A percentile compares a stretch with the other conserved stretches of the same genome.
Conservation (phyloP, 1,139 yeast genomes). For the Pichia sp. region DNA sequence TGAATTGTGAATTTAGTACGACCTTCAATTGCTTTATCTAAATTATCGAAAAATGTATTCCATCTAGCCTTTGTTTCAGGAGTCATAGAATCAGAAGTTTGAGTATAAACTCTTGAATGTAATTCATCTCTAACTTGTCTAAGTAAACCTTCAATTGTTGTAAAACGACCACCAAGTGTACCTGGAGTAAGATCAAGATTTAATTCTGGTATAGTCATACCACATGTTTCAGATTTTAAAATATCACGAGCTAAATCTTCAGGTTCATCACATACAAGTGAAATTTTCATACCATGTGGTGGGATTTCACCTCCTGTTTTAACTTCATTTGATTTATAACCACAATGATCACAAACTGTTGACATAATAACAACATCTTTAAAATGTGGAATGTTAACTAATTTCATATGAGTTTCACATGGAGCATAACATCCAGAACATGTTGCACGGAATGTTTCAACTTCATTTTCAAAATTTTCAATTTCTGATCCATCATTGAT, state of each 20-base stretch:
- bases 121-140: constrained; percentile 87
- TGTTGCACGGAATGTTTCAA: constrained; percentile 85
- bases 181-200: constrained; percentile 91
- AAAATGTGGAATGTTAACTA: constrained; percentile 94
- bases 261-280: constrained; percentile 75
- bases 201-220: constrained; percentile 77
- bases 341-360: constrained; percentile 87
- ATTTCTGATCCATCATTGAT: constrained; percentile 70
- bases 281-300: constrained; percentile 67
- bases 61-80: constrained; percentile 67
- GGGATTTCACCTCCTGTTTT: constrained; percentile 98
- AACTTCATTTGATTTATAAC: constrained; percentile 94
- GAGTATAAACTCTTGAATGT: constrained; percentile 74
- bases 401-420: constrained; percentile 93
- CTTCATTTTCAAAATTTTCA: constrained; percentile 80
- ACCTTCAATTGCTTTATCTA: constrained; percentile 81
- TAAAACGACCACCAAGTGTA: constrained; percentile 95
- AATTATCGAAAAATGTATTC: constrained; percentile 65
- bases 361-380: constrained; percentile 97
- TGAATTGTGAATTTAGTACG: constrained; percentile 72
- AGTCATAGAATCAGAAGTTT: constrained; percentile 90
- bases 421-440: constrained; percentile 82
- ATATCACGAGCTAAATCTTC: constrained; percentile 94
- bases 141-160: constrained; percentile 90
- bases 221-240: constrained; percentile 90